These are phyloP conservation scores for Hagleromyces aurorensis DNA, from an alignment of 805 yeast species.

Conservation along the genomic window DNA sequence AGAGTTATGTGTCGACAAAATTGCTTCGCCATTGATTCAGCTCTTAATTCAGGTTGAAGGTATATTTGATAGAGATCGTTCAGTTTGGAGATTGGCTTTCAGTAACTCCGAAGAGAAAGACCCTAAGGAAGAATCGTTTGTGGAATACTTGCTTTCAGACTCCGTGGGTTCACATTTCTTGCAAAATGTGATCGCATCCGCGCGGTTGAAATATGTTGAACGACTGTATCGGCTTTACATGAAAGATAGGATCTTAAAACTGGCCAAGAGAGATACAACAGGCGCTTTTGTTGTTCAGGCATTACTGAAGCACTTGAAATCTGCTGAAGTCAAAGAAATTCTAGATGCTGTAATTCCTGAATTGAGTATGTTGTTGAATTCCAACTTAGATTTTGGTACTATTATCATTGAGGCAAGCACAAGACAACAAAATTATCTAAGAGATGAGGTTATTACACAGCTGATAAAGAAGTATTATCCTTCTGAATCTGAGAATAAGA, in stretches of 20 bases:
- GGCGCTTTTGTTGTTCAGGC: constrained; percentile 77
- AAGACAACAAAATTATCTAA: constrained; percentile 47
- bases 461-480: constrained; percentile 40
- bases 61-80: constrained; percentile 63
- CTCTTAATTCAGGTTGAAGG: constrained; percentile 74
- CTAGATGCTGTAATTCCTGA: constrained; percentile 61
- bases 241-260: constrained; percentile 61
- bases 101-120: constrained; percentile 43
- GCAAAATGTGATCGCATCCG: constrained; percentile 58
- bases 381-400: constrained; percentile 63
- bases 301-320: constrained; percentile 54
- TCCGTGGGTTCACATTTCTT: constrained; percentile 92
- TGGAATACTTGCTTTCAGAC: constrained; percentile 76
- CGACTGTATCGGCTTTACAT: constrained; percentile 66
- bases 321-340: constrained; percentile 53
- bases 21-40: constrained; percentile 85
- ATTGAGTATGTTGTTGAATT: constrained; percentile 50
- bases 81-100: constrained; percentile 61
- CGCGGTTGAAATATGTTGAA: constrained; percentile 60
- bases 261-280: constrained; percentile 75
- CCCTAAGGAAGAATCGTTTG: constrained; percentile 64
- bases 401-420: constrained; percentile 60
- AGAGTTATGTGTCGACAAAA: constrained; percentile 65
- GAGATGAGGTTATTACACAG: constrained; percentile 48
- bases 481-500: constrained; percentile 32